Evolutionary conservation across 257 asterid species (phyloP).

Genomic region (Orobanche coerulescens): DNA sequence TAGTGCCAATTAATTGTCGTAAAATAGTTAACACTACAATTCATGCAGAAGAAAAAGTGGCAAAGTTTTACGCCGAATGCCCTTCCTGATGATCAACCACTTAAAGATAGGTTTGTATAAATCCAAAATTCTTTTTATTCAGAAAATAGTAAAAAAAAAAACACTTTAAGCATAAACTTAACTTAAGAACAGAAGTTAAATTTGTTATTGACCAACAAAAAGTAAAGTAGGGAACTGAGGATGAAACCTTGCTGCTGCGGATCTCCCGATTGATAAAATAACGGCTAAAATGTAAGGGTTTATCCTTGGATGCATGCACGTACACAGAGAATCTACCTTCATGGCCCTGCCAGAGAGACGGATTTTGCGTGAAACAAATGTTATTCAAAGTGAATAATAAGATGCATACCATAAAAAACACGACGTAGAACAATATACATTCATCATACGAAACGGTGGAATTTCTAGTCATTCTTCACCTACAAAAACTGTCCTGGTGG

Average conservation of each 20-base stretch:
- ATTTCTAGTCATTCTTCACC: constrained; percentile 5
- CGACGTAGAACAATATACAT: constrained; percentile 7
- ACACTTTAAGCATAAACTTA: constrained; percentile 18
- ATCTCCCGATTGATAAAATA: constrained; percentile 85
- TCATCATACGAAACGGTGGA: background rate
- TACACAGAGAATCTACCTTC: constrained; percentile 95
- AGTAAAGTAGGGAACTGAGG: constrained; percentile 11
- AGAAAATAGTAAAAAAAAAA: background rate
- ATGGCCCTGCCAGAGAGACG: constrained; percentile 63
- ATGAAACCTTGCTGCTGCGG: constrained; percentile 79
- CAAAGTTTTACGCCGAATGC: too few species aligned
- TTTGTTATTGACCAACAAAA: background rate
- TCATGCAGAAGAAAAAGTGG: too few species aligned
- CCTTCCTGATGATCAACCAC: too few species aligned
- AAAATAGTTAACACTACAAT: too few species aligned
- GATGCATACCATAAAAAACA: constrained; percentile 8
- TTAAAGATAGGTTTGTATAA: background rate
- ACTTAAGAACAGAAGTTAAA: constrained; percentile 23
- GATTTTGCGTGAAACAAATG: constrained; percentile 8
- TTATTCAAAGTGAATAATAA: constrained; percentile 1
- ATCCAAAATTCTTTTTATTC: background rate
- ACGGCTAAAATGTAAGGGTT: constrained; percentile 95
- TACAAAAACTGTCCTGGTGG: background rate
- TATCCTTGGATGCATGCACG: constrained; percentile 92
- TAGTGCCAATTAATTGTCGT: too few species aligned